Evolutionary conservation across 164 flowering plant species (phyloP).

Genomic region (Kingdonia uniflora): DNA sequence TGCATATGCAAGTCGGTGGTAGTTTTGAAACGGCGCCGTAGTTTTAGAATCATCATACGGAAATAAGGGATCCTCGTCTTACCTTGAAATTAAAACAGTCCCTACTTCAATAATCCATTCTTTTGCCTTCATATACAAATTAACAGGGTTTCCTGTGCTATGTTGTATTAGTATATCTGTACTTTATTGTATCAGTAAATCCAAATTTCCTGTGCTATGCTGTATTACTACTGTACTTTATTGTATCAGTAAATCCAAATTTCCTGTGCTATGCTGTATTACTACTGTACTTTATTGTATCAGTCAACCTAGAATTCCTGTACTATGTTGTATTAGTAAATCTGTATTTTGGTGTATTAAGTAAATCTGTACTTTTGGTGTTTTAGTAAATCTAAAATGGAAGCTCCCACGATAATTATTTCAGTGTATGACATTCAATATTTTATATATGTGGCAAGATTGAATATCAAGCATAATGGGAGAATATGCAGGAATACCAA

Average conservation of each 20-base stretch:
- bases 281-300: conserved; percentile 1
- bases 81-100: neutral
- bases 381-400: too few relatives aligned
- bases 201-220: conserved; percentile 8
- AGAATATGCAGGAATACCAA: too few relatives aligned
- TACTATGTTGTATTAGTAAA: conserved; percentile 16
- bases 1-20: conserved; percentile 84
- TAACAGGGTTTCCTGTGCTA: conserved; percentile 14
- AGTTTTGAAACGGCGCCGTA: conserved; percentile 53
- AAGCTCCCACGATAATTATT: too few relatives aligned
- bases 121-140: conserved; percentile 14
- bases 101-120: conserved; percentile 9
- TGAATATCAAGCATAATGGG: too few relatives aligned
- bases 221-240: conserved; percentile 11
- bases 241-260: neutral
- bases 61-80: conserved; percentile 6
- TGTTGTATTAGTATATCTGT: conserved; percentile 13
- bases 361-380: too few relatives aligned
- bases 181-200: too few relatives aligned
- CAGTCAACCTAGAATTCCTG: neutral
- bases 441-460: too few relatives aligned
- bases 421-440: too few relatives aligned
- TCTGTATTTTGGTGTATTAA: neutral
- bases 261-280: conserved; percentile 13
- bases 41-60: conserved; percentile 6